A percentile compares a stretch with the other conserved stretches of the same genome.
Conservation (phyloP, 2,329 filamentous ascomycete genomes). For the Colletotrichum aenigma region DNA sequence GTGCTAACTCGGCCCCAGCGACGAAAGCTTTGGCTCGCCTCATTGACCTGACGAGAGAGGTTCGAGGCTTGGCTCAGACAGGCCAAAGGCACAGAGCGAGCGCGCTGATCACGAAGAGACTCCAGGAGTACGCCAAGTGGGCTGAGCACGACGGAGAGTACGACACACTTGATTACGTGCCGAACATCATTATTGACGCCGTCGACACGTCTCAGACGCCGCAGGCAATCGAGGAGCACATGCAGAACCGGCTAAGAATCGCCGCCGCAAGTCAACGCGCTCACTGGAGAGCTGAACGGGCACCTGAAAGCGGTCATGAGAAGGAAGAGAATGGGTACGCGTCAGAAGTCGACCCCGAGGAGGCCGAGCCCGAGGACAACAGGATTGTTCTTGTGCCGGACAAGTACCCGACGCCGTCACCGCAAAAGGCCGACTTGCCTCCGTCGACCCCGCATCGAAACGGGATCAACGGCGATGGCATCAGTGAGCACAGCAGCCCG, state of each 20-base stretch:
- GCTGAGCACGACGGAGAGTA: constrained; percentile 45
- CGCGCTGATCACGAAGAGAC: constrained; percentile 34
- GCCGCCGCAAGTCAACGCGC: constrained; percentile 40
- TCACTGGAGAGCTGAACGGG: constrained; percentile 30
- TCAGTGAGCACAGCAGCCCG: not conserved
- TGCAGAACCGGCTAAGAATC: constrained; percentile 37
- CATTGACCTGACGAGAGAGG: constrained; percentile 41
- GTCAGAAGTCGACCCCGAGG: constrained; percentile 6
- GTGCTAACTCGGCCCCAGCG: constrained; percentile 33
- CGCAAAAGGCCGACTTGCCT: not conserved
- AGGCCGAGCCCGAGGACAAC: constrained; percentile 14
- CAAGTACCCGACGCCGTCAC: constrained; percentile 9
- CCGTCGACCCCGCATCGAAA: not conserved
- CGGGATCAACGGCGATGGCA: not conserved
- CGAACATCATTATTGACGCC: constrained; percentile 42
- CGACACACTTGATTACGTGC: constrained; percentile 34
- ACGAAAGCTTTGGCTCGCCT: constrained; percentile 41
- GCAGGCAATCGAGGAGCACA: constrained; percentile 35
- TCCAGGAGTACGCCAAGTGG: constrained; percentile 42
- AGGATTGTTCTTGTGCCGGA: constrained; percentile 16
- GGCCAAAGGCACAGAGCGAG: constrained; percentile 35
- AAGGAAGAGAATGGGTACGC: not conserved
- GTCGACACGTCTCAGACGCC: constrained; percentile 34
- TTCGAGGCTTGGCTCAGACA: constrained; percentile 38
- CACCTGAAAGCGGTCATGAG: not conserved